A percentile compares a stretch with the other conserved stretches of the same genome.
phyloP scores from a whole-genome alignment of 306 rosid genomes.

The Rubus parviflorus region DNA sequence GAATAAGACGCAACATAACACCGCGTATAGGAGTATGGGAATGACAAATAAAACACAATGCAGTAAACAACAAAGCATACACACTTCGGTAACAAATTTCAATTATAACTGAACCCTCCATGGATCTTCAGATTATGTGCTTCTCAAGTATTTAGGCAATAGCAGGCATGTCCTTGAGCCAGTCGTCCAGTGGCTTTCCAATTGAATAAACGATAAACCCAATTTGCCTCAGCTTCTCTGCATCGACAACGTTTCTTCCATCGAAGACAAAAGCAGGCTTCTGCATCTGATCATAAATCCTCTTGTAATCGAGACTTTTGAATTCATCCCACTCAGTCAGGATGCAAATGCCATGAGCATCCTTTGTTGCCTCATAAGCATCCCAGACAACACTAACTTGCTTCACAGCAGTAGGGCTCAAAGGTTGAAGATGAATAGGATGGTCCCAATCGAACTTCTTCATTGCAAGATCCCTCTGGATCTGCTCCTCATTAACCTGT shows the following conservation, averaged over 20 bases:
- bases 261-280: conserved; percentile 88
- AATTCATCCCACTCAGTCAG: conserved; percentile 88
- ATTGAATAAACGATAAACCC: conserved; percentile 82
- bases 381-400: conserved; percentile 67
- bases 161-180: conserved; percentile 95
- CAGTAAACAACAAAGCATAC: conserved; percentile 26
- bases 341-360: conserved; percentile 70
- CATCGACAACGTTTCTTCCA: conserved; percentile 69
- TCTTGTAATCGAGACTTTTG: conserved; percentile 64
- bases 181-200: conserved; percentile 78
- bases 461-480: conserved; percentile 69
- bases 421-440: conserved; percentile 74
- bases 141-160: conserved; percentile 47
- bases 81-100: conserved; percentile 24
- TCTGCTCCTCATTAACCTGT: conserved; percentile 73
- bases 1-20: conserved; percentile 19
- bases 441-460: conserved; percentile 93
- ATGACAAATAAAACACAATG: conserved; percentile 9
- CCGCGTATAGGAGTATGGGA: conserved; percentile 27
- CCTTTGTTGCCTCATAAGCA: conserved; percentile 69
- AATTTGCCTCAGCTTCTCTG: conserved; percentile 62
- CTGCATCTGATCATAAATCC: conserved; percentile 65
- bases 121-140: conserved; percentile 13
- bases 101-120: too few relatives aligned
- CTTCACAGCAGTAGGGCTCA: conserved; percentile 59